Conservation (phyloP, 306 rosid genomes). For the Begonia masoniana region DNA sequence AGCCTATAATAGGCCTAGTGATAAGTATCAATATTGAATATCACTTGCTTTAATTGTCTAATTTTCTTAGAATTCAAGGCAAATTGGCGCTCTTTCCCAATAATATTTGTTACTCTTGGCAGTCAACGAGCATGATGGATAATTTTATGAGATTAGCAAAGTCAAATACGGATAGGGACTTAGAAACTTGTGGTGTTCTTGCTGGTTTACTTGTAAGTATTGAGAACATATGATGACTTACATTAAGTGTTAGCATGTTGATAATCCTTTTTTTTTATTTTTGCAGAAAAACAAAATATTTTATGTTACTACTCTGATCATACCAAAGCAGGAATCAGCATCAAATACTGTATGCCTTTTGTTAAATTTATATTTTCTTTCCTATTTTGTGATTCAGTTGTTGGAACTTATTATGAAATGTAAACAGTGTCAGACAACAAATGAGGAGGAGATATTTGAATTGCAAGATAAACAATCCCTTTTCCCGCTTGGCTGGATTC, state of each 20-base stretch:
- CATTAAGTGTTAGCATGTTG: background rate
- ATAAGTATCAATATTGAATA: too few species aligned
- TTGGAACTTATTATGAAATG: too few species aligned
- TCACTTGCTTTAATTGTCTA: too few species aligned
- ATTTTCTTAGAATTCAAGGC: too few species aligned
- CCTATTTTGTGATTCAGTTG: too few species aligned
- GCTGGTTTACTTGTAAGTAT: constrained; percentile 91
- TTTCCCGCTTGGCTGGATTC: constrained; percentile 99
- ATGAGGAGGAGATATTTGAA: constrained; percentile 97
- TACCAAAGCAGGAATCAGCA: constrained; percentile 94
- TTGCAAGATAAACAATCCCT: constrained; percentile 86
- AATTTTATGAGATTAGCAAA: constrained; percentile 77
- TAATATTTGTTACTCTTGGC: constrained; percentile 24
- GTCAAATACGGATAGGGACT: constrained; percentile 71
- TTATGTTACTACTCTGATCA: constrained; percentile 77
- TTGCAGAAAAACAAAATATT: constrained; percentile 87
- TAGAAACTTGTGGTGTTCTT: constrained; percentile 91
- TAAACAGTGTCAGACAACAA: constrained; percentile 78
- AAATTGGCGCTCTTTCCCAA: constrained; percentile 7
- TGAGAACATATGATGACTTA: constrained; percentile 1
- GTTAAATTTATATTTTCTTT: too few species aligned
- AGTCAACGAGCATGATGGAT: constrained; percentile 91
- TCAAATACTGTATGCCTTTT: constrained; percentile 62
- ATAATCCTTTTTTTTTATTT: constrained; percentile 3
- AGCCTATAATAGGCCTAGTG: too few species aligned